A percentile compares a stretch with the other conserved stretches of the same genome.
Conservation (phyloP, 108 stramenopile genomes). For the Epipyxis sp. region DNA sequence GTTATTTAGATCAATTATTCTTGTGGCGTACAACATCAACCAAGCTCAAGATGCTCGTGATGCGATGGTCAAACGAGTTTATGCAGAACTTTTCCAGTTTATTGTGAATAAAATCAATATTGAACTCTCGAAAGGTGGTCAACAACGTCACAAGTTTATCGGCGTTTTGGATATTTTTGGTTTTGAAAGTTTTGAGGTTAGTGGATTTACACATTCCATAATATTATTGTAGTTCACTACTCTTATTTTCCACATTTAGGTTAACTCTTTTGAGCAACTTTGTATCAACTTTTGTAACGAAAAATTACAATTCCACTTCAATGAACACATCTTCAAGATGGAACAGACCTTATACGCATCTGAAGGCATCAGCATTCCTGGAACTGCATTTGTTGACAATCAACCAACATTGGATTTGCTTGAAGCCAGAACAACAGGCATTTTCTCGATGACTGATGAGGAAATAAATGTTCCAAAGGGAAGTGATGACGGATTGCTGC, state of each 20-base stretch:
- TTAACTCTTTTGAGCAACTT: conserved; percentile 67
- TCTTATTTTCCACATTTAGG: no score
- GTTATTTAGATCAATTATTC: conserved; percentile 34
- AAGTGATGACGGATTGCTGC: conserved; percentile 49
- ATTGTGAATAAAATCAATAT: conserved; percentile 60
- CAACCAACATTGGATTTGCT: conserved; percentile 56
- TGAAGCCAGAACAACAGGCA: conserved; percentile 45
- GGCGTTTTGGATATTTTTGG: conserved; percentile 85
- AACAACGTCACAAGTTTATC: conserved; percentile 15
- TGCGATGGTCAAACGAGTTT: conserved; percentile 61
- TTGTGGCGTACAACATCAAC: conserved; percentile 37
- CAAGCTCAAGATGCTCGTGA: conserved; percentile 59
- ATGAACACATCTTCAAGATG: conserved; percentile 58
- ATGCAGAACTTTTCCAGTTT: conserved; percentile 59
- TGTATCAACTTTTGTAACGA: conserved; percentile 64
- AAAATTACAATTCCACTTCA: conserved; percentile 63
- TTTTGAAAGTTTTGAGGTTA: conserved; percentile 77
- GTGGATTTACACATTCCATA: no score
- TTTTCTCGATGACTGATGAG: conserved; percentile 64
- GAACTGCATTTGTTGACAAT: conserved; percentile 58
- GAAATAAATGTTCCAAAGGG: conserved; percentile 60
- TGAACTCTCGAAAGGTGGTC: conserved; percentile 36
- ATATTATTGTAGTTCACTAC: no score
- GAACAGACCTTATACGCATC: conserved; percentile 55
- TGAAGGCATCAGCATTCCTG: conserved; percentile 50